A percentile compares a stretch with the other conserved stretches of the same genome.
Conservation (phyloP, 495 filamentous ascomycete species). For the Penicillium coffeae region DNA sequence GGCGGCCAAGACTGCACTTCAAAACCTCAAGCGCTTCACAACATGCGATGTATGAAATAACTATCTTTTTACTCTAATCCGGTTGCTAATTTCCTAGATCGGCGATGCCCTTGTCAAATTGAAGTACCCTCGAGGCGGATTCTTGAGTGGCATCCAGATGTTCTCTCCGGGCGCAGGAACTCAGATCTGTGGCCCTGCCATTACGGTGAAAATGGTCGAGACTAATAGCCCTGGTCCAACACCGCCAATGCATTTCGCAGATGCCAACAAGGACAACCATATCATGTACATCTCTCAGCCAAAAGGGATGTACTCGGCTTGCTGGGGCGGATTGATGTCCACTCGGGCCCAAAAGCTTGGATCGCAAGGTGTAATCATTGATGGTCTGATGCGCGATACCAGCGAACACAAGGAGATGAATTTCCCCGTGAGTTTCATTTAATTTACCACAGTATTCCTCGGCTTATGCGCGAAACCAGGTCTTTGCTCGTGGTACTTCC, state of each 20-base stretch:
- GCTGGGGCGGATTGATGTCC: constrained; percentile 18
- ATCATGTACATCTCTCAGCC: constrained; percentile 23
- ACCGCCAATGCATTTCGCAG: constrained; percentile 15
- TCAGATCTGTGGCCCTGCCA: constrained; percentile 18
- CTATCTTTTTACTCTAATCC: neutral
- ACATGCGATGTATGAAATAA: constrained; percentile 15
- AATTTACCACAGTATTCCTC: neutral
- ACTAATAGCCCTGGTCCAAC: constrained; percentile 18
- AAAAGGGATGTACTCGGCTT: constrained; percentile 14
- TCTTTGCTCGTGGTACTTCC: constrained; percentile 13
- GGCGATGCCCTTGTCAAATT: constrained; percentile 28
- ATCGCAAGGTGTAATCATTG: constrained; percentile 7
- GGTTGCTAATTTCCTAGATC: constrained; percentile 14
- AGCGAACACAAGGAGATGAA: constrained; percentile 14
- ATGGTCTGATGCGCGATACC: constrained; percentile 13
- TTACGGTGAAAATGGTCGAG: constrained; percentile 29
- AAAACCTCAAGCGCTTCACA: constrained; percentile 8
- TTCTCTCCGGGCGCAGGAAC: constrained; percentile 11
- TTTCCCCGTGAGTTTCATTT: constrained; percentile 7
- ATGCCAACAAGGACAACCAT: constrained; percentile 16
- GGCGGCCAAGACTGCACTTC: no score
- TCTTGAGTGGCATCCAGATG: constrained; percentile 20
- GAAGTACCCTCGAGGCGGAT: constrained; percentile 23
- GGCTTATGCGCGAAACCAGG: neutral
- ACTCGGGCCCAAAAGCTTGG: constrained; percentile 15